phyloP scores from a whole-genome alignment of 1,284 basidiomycete genomes.

The Cerrena zonata region DNA sequence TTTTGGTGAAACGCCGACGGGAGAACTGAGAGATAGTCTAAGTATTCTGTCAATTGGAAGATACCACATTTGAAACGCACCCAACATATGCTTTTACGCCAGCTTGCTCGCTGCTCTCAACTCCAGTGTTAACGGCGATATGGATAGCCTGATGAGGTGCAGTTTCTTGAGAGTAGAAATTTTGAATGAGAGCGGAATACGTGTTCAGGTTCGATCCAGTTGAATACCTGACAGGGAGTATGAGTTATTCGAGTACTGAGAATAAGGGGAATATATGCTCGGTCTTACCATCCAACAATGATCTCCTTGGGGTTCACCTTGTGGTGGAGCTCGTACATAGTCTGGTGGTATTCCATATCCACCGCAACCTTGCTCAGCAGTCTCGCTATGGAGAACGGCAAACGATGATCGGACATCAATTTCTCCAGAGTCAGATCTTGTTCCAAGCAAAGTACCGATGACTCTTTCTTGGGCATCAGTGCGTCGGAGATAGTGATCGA shows the following conservation, averaged over 20 bases:
- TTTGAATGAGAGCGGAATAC: conserved; percentile 96
- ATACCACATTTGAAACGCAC: conserved; percentile 34
- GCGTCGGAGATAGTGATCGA: conserved; percentile 94
- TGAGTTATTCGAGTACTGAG: background rate
- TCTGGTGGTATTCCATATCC: conserved; percentile 93
- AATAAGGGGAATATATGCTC: conserved; percentile 10
- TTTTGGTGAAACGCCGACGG: conserved; percentile 80
- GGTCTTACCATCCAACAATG: conserved; percentile 80
- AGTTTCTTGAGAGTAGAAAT: conserved; percentile 94
- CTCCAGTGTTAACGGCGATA: conserved; percentile 85
- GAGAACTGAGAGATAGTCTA: conserved; percentile 46
- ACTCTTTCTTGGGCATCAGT: conserved; percentile 81
- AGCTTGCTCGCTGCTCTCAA: conserved; percentile 64
- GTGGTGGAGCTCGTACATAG: conserved; percentile 87
- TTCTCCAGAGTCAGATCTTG: conserved; percentile 56
- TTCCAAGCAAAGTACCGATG: conserved; percentile 92
- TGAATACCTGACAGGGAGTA: conserved; percentile 62
- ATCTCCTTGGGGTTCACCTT: conserved; percentile 81
- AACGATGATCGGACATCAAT: conserved; percentile 76
- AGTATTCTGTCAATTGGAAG: background rate
- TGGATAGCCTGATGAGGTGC: conserved; percentile 87
- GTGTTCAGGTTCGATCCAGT: conserved; percentile 88
- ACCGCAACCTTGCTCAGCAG: conserved; percentile 87
- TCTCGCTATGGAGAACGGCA: conserved; percentile 88
- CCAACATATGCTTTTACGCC: conserved; percentile 87